Evolutionary conservation across 2,329 filamentous ascomycete species (phyloP).

Genomic region (Hypoxylon sp.): DNA sequence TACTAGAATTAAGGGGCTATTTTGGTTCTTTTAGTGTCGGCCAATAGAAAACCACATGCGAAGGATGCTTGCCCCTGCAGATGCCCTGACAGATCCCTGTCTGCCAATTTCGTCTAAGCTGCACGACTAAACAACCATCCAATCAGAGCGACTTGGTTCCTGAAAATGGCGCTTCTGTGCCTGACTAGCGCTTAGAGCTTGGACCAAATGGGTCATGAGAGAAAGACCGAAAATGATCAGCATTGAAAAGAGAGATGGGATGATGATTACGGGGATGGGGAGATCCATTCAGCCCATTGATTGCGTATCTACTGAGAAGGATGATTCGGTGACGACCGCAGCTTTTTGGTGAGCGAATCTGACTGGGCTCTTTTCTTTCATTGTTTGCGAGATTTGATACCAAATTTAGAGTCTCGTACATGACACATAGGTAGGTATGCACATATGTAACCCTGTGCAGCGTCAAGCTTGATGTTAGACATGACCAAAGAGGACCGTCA

Average conservation of each 20-base stretch:
- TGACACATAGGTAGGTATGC: too few species aligned
- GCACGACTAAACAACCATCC: constrained; percentile 17
- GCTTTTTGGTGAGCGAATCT: constrained; percentile 7
- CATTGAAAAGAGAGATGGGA: constrained; percentile 16
- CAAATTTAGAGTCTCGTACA: constrained; percentile 7
- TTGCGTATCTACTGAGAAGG: constrained; percentile 2
- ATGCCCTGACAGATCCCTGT: constrained; percentile 26
- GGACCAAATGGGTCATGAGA: constrained; percentile 21
- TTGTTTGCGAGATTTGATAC: constrained; percentile 15
- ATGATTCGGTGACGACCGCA: constrained; percentile 22
- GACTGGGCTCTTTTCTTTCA: constrained; percentile 5
- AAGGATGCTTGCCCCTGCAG: constrained; percentile 22
- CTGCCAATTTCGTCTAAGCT: constrained; percentile 38
- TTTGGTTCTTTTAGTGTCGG: constrained; percentile 9
- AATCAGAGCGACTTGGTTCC: constrained; percentile 34
- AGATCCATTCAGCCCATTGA: constrained; percentile 11
- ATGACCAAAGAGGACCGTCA: too few species aligned
- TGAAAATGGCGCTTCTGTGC: constrained; percentile 34
- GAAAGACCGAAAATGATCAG: constrained; percentile 34
- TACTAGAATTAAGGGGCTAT: constrained; percentile 25
- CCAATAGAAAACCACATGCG: constrained; percentile 26
- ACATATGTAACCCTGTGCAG: too few species aligned
- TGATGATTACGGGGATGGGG: constrained; percentile 20
- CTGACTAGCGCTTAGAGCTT: constrained; percentile 36
- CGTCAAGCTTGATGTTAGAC: too few species aligned